Conservation (phyloP, 495 filamentous ascomycete species). For the Penicillium taxi region DNA sequence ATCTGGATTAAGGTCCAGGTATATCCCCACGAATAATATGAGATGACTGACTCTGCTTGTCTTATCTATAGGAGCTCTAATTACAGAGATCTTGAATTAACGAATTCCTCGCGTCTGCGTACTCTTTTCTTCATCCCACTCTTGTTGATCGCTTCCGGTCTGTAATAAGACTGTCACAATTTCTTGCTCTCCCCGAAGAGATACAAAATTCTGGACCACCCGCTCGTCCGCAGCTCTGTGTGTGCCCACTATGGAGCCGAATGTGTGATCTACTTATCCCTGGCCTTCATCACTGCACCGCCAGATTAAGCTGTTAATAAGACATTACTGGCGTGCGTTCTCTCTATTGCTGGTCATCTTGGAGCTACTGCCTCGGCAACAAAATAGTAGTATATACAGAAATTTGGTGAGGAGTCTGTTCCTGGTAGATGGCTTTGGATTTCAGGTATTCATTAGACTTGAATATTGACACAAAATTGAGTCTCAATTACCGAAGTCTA, state of each 20-base stretch:
- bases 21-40: slow-evolving; percentile 27
- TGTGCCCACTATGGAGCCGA: slow-evolving; percentile 93
- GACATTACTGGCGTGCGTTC: slow-evolving; percentile 58
- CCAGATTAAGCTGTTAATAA: slow-evolving; percentile 54
- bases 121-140: slow-evolving; percentile 53
- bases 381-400: slow-evolving; percentile 68
- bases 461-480: no score
- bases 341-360: slow-evolving; percentile 74
- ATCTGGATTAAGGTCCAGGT: slow-evolving; percentile 79
- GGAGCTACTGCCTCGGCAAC: slow-evolving; percentile 73
- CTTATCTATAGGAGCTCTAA: no score
- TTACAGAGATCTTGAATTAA: slow-evolving; percentile 31
- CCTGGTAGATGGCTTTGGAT: slow-evolving; percentile 72
- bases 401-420: slow-evolving; percentile 60
- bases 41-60: no score
- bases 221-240: slow-evolving; percentile 59
- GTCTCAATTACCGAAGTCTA: no score
- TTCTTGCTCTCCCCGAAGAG: slow-evolving; percentile 75
- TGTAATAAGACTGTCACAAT: slow-evolving; percentile 74
- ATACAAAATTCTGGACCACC: slow-evolving; percentile 71
- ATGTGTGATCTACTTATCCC: slow-evolving; percentile 71
- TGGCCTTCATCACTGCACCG: slow-evolving; percentile 69
- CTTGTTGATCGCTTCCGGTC: slow-evolving; percentile 65
- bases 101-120: slow-evolving; percentile 45
- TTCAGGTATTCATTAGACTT: slow-evolving; percentile 64